A percentile compares a stretch with the other conserved stretches of the same genome.
Conservation (phyloP, 23 red algal species). For the Rhodosorus marinus region DNA sequence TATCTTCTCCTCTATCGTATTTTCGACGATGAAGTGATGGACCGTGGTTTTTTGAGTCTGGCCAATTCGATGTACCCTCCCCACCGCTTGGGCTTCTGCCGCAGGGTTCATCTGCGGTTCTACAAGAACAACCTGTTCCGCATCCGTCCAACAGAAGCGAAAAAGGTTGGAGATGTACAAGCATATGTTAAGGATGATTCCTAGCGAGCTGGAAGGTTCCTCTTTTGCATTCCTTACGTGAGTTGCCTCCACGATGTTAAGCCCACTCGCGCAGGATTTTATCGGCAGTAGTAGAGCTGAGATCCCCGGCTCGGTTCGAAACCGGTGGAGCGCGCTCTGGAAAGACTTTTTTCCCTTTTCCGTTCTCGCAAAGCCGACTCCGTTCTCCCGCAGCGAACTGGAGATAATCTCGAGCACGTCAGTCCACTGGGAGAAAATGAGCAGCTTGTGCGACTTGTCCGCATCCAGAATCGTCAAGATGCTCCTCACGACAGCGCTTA, state of each 20-base stretch:
- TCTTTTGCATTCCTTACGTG: too few relatives aligned
- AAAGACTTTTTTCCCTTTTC: background rate
- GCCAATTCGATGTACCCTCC: conserved; percentile 67
- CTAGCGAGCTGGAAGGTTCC: too few relatives aligned
- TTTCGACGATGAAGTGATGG: conserved; percentile 54
- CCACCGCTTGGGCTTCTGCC: conserved; percentile 60
- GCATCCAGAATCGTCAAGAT: background rate
- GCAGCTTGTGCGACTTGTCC: conserved; percentile 4
- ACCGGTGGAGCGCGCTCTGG: background rate
- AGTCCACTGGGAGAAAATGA: conserved; percentile 82
- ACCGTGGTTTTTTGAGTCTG: conserved; percentile 62
- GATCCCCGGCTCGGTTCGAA: conserved; percentile 10
- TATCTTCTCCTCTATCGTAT: conserved; percentile 77
- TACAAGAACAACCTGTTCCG: conserved; percentile 60
- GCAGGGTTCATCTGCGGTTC: conserved; percentile 41
- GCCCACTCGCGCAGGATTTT: conserved; percentile 38
- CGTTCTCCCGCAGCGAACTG: conserved; percentile 18
- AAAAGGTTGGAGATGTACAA: too few relatives aligned
- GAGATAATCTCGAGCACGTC: conserved; percentile 40
- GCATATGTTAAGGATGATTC: too few relatives aligned
- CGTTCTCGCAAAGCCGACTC: conserved; percentile 7
- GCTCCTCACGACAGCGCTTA: background rate
- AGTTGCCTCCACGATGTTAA: too few relatives aligned
- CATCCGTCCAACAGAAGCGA: conserved; percentile 67
- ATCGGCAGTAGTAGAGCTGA: conserved; percentile 55